Conservation (phyloP, 1,284 basidiomycete species). For the Moesziomyces globuligerus region DNA sequence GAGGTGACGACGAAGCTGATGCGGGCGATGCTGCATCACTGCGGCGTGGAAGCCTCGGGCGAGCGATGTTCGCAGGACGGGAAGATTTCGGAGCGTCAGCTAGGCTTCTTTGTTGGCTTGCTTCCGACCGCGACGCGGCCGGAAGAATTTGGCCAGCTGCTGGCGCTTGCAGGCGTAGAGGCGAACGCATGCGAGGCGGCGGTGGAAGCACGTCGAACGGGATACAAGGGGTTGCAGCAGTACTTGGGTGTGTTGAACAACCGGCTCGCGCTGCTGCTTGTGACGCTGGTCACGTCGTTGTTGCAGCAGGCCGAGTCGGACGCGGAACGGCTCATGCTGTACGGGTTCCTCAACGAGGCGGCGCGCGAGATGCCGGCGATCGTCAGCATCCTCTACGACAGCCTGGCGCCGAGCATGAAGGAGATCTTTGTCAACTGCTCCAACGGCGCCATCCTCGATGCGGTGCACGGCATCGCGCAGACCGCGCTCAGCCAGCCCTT, state of each 20-base stretch:
- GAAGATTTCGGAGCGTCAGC: conserved; percentile 48
- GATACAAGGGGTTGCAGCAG: conserved; percentile 45
- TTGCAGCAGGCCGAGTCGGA: conserved; percentile 60
- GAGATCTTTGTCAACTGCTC: conserved; percentile 60
- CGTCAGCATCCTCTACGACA: conserved; percentile 64
- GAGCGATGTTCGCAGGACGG: conserved; percentile 34
- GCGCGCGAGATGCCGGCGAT: conserved; percentile 57
- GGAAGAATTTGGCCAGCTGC: conserved; percentile 57
- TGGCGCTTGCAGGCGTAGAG: conserved; percentile 50
- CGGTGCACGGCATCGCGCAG: conserved; percentile 58
- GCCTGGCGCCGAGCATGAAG: conserved; percentile 54
- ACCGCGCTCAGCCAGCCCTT: conserved; percentile 60
- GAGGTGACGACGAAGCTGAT: conserved; percentile 56
- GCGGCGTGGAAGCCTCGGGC: conserved; percentile 46
- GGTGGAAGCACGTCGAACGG: conserved; percentile 40
- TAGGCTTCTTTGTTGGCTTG: conserved; percentile 60
- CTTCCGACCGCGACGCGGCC: conserved; percentile 55
- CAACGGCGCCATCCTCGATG: conserved; percentile 56
- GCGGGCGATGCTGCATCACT: conserved; percentile 51
- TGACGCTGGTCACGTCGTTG: conserved; percentile 56
- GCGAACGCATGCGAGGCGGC: conserved; percentile 30
- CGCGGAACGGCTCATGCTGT: conserved; percentile 55
- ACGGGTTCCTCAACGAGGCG: conserved; percentile 58
- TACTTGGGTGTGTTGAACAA: conserved; percentile 56
- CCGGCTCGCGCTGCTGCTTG: conserved; percentile 56